phyloP scores from a whole-genome alignment of 441 rosid species.

The Adansonia gregorii region DNA sequence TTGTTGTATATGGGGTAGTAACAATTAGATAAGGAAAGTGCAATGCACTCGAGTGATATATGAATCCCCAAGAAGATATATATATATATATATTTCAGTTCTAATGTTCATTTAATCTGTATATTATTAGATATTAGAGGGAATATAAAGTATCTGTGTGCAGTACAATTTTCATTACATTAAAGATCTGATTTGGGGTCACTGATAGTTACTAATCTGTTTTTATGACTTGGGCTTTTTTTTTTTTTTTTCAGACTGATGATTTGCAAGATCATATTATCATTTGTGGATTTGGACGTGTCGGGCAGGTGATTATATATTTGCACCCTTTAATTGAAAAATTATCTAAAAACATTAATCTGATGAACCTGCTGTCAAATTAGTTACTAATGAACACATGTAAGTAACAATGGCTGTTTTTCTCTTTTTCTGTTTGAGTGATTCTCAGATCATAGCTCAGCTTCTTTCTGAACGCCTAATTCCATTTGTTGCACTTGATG shows the following conservation, averaged over 20 bases:
- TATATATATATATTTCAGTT: background rate
- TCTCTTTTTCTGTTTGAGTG: conserved; percentile 21
- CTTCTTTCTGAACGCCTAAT: conserved; percentile 96
- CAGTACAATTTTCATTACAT: background rate
- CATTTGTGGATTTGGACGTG: conserved; percentile 97
- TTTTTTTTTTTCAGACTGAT: conserved; percentile 71
- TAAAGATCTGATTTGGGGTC: background rate
- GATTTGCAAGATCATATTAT: conserved; percentile 97
- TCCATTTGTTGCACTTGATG: conserved; percentile 97
- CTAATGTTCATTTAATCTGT: background rate
- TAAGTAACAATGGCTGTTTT: conserved; percentile 19
- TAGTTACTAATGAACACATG: background rate
- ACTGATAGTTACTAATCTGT: conserved; percentile 20
- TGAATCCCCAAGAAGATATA: conserved; percentile 12
- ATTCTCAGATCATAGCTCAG: conserved; percentile 92
- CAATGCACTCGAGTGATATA: conserved; percentile 17
- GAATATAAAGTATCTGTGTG: background rate
- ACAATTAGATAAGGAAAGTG: background rate
- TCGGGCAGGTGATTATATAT: conserved; percentile 77
- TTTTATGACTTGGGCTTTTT: conserved; percentile 23
- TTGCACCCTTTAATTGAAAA: conserved; percentile 18
- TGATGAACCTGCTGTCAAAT: conserved; percentile 20
- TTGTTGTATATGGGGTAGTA: conserved; percentile 16
- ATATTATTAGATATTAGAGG: background rate
- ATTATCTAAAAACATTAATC: conserved; percentile 17